These are phyloP conservation scores for Stephanocyclus meneghinianus DNA, from an alignment of 352 stramenopile species.

Conservation along the genomic window DNA sequence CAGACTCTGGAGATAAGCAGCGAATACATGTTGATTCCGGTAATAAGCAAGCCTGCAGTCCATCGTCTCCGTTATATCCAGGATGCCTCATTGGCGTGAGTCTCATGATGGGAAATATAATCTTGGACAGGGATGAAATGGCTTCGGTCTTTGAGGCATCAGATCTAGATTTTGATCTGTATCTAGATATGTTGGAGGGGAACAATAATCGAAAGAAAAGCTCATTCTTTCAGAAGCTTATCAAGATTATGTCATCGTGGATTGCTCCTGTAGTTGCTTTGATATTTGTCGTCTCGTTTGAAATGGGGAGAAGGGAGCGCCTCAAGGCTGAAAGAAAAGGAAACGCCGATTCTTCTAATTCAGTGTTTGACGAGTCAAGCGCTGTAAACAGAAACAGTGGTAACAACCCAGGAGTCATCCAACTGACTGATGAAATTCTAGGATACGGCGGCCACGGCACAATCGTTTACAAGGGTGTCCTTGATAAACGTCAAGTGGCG, in stretches of 20 bases:
- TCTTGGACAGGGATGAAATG: slow-evolving; percentile 48
- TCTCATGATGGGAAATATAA: slow-evolving; percentile 45
- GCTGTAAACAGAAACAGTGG: slow-evolving; percentile 15
- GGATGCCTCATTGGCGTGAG: slow-evolving; percentile 58
- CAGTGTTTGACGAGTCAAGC: slow-evolving; percentile 24
- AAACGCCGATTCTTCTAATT: not conserved
- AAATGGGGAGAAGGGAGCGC: slow-evolving; percentile 69
- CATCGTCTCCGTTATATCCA: slow-evolving; percentile 55
- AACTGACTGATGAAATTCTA: slow-evolving; percentile 81
- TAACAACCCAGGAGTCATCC: slow-evolving; percentile 62
- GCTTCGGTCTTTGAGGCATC: slow-evolving; percentile 41
- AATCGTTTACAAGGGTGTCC: slow-evolving; percentile 84
- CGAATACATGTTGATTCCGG: slow-evolving; percentile 34
- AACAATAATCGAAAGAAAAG: slow-evolving; percentile 42
- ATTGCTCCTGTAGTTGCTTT: slow-evolving; percentile 72
- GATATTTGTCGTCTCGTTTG: slow-evolving; percentile 81
- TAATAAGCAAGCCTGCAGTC: slow-evolving; percentile 41
- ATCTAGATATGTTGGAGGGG: slow-evolving; percentile 51
- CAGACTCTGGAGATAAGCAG: slow-evolving; percentile 42
- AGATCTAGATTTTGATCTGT: slow-evolving; percentile 56
- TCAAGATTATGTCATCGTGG: slow-evolving; percentile 76
- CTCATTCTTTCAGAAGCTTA: slow-evolving; percentile 41
- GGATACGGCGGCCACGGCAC: slow-evolving; percentile 86
- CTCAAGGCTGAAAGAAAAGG: slow-evolving; percentile 57
- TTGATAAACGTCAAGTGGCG: slow-evolving; percentile 83